Conservation (phyloP, 164 flowering plant species). For the Protea cynaroides region DNA sequence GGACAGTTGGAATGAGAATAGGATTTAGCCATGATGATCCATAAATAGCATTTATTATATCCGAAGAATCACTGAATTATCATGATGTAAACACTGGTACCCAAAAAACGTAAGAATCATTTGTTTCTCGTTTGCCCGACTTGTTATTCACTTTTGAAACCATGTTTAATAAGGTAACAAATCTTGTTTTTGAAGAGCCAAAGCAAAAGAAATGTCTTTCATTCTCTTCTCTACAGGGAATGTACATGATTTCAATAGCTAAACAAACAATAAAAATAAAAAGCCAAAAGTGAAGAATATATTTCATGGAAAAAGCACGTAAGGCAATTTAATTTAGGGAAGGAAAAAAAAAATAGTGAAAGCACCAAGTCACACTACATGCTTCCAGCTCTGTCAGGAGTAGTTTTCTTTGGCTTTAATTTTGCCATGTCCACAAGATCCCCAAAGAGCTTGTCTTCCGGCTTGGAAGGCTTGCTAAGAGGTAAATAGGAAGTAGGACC, state of each 20-base stretch:
- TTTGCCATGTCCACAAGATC: conserved; percentile 89
- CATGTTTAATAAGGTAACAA: too few species aligned
- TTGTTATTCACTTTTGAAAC: too few species aligned
- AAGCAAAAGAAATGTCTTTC: background rate
- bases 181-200: background rate
- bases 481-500: conserved; percentile 42
- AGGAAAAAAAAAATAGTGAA: background rate
- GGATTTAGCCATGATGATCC: too few species aligned
- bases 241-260: conserved; percentile 15
- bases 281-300: conserved; percentile 3
- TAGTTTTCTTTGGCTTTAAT: conserved; percentile 47
- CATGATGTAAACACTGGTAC: too few species aligned
- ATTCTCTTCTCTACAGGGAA: conserved; percentile 20
- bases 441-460: conserved; percentile 92
- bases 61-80: too few species aligned
- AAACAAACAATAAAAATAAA: conserved; percentile 4
- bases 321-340: conserved; percentile 1
- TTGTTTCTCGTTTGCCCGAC: too few species aligned
- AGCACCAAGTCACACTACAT: conserved; percentile 27
- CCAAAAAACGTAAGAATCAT: too few species aligned
- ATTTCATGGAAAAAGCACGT: conserved; percentile 4
- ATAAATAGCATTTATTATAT: too few species aligned
- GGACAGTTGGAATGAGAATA: too few species aligned
- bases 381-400: conserved; percentile 55
- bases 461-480: conserved; percentile 57